Percentiles rank a stretch among this genome's conserved stretches.
These are phyloP conservation scores for Cichorium intybus DNA, from an alignment of 140 eudicot genomes.

Conservation along the genomic window DNA sequence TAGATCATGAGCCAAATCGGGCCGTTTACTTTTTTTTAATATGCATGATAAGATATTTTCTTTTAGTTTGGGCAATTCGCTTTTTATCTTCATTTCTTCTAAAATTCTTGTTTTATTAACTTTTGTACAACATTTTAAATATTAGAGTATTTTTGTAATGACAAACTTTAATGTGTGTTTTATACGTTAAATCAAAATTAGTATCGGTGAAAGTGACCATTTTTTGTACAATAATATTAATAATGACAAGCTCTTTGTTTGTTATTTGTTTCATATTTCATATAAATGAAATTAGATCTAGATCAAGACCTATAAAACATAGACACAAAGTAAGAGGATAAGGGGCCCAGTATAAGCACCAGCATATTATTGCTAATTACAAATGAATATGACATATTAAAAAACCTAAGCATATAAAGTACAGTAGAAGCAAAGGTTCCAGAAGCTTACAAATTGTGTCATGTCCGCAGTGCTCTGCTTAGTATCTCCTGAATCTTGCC, in stretches of 20 bases:
- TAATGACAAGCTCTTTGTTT: background rate
- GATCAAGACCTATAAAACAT: background rate
- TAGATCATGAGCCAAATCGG: background rate
- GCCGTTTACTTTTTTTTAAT: background rate
- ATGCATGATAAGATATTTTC: background rate
- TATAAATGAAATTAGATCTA: background rate
- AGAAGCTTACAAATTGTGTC: slow-evolving; percentile 89
- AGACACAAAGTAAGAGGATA: background rate
- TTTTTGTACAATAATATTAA: background rate
- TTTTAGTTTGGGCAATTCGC: background rate
- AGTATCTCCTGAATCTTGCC: slow-evolving; percentile 78
- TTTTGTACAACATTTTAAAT: too few species aligned
- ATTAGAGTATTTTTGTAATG: too few species aligned
- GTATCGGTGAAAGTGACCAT: background rate
- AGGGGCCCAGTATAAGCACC: background rate
- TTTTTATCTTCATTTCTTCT: background rate
- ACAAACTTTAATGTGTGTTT: too few species aligned
- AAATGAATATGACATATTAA: background rate
- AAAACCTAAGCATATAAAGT: background rate
- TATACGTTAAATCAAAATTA: too few species aligned
- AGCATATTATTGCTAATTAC: background rate
- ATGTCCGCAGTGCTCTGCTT: slow-evolving; percentile 92
- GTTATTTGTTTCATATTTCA: background rate
- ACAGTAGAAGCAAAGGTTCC: background rate
- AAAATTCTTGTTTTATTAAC: too few species aligned